phyloP scores from a whole-genome alignment of 257 asterid species.

The Coffea eugenioides region DNA sequence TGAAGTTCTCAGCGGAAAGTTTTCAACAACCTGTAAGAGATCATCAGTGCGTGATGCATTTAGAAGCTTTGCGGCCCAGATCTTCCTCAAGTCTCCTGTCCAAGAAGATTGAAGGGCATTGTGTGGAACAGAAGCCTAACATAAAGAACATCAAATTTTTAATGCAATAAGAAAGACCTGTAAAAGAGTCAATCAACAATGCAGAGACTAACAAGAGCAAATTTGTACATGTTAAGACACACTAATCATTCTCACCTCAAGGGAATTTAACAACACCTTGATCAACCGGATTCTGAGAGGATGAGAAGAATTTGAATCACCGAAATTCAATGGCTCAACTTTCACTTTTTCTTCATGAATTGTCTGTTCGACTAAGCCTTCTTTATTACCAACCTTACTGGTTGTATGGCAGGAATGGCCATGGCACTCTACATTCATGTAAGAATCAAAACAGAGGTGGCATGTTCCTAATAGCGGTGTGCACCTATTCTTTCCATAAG shows the following conservation, averaged over 20 bases:
- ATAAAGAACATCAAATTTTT: not conserved
- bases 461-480: slow-evolving; percentile 60
- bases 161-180: not conserved
- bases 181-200: not conserved
- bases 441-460: slow-evolving; percentile 52
- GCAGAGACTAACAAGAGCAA: not conserved
- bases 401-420: slow-evolving; percentile 51
- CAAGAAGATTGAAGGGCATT: slow-evolving; percentile 82
- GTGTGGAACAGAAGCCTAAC: slow-evolving; percentile 73
- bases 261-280: slow-evolving; percentile 55
- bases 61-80: slow-evolving; percentile 77
- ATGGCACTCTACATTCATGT: slow-evolving; percentile 35
- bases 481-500: slow-evolving; percentile 60
- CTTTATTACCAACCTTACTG: slow-evolving; percentile 26
- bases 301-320: slow-evolving; percentile 37
- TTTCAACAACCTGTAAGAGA: slow-evolving; percentile 63
- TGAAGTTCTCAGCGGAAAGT: not conserved
- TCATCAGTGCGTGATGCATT: slow-evolving; percentile 56
- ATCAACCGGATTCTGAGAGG: slow-evolving; percentile 67
- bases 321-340: slow-evolving; percentile 24
- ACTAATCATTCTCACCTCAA: slow-evolving; percentile 59
- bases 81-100: slow-evolving; percentile 67
- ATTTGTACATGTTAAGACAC: slow-evolving; percentile 8
- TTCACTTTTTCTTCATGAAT: slow-evolving; percentile 29
- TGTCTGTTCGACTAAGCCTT: slow-evolving; percentile 27